Evolutionary conservation across 1,284 basidiomycete genomes (phyloP).

Genomic region (Ganoderma boninense): DNA sequence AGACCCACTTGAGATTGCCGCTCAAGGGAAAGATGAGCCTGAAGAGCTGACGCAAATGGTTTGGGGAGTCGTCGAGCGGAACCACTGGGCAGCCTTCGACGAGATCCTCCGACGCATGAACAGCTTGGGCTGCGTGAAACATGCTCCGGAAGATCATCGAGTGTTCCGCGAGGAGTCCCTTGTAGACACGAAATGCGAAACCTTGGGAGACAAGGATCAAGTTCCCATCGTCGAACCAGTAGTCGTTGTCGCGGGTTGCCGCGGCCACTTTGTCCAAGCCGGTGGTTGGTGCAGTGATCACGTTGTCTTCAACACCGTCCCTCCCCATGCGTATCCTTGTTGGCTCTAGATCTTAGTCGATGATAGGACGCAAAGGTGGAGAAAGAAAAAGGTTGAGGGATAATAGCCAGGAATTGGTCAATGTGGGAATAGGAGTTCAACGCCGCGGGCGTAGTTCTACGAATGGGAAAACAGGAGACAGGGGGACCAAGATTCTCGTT

Average conservation of each 20-base stretch:
- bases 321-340: neutral
- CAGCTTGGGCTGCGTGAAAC: slow-evolving; percentile 25
- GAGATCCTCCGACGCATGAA: slow-evolving; percentile 11
- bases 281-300: neutral
- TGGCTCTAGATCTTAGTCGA: neutral
- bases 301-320: neutral
- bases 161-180: slow-evolving; percentile 28
- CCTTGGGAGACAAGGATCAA: slow-evolving; percentile 29
- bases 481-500: too few species aligned
- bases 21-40: slow-evolving; percentile 13
- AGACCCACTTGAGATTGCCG: slow-evolving; percentile 5
- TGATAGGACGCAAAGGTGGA: neutral
- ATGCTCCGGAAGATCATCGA: slow-evolving; percentile 34
- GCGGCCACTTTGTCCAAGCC: neutral
- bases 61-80: slow-evolving; percentile 23
- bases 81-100: slow-evolving; percentile 32
- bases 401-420: neutral
- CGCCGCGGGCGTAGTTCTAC: too few species aligned
- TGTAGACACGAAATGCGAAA: slow-evolving; percentile 29
- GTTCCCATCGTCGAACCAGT: slow-evolving; percentile 35
- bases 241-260: slow-evolving; percentile 14
- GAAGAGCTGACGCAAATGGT: slow-evolving; percentile 22
- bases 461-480: too few species aligned
- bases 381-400: neutral
- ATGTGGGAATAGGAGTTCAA: neutral